Base-by-base conservation (phyloP, 2,329 filamentous ascomycete species). In the Hymenoscyphus salicellus region DNA sequence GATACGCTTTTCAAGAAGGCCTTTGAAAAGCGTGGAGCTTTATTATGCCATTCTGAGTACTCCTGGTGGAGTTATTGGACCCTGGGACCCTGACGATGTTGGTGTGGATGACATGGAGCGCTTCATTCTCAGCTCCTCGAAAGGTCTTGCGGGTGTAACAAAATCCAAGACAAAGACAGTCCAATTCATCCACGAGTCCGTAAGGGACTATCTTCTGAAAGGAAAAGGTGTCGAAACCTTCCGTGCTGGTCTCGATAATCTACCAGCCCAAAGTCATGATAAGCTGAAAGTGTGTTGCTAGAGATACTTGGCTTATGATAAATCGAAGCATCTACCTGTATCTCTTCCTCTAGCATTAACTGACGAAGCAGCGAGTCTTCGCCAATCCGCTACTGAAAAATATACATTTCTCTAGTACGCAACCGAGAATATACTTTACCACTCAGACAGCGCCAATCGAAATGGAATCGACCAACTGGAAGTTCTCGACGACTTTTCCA, bases 341-440 rank as follows among this genome's bases (percentile, higher is more conserved):
- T 4, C 17, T 2, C 41, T 46, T 46, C 41, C 41, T 43, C 16
- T 36, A 30, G 61, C 52, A 11, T 32, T 60, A 68, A 26, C 49
- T 14, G 28, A 55, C 28, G 32, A 72, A 58, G 62, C 64, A 55
- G 64, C 23, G 68, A n/a, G 58, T 8, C 63, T 75, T 36, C 71
- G 74, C 55, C 23, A 71, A 58, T 57, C 36, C 38, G 67, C 71
- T 11, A 63, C 23, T 32, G 6, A 59, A 2, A 68, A 66, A 14
- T 80, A 77, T 61, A 79, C 81, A 1, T 83, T 86, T 56, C 72
- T 86, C 5, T 66, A 78, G 58, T 84, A 84, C 68, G 77, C 81
- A 20, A 71, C 77, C 17, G 66, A 71, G 5, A 74, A 80, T 61
- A 49, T 82, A 10, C 70, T 83, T 17, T 65, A 71, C 57, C 81